phyloP scores from a whole-genome alignment of 208 protist species.

The Herpetomonas samuelpessoai region DNA sequence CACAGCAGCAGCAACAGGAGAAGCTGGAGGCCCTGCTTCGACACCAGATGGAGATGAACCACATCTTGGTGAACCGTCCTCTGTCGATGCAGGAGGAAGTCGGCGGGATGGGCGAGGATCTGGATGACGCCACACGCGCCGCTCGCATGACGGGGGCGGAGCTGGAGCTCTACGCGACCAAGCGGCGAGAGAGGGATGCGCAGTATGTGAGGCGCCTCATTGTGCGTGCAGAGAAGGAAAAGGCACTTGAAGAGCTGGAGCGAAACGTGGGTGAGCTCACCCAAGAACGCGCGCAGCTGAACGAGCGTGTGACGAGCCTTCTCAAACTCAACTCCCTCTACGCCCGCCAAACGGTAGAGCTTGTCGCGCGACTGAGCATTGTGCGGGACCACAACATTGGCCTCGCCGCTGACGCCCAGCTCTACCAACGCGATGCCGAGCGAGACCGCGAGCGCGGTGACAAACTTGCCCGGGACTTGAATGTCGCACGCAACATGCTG shows the following conservation, averaged over 20 bases:
- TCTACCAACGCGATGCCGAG: constrained; percentile 51
- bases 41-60: constrained; percentile 71
- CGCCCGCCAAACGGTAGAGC: constrained; percentile 66
- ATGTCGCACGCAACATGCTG: constrained; percentile 42
- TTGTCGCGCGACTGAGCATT: constrained; percentile 66
- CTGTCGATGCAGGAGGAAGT: constrained; percentile 11
- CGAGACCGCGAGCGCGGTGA: constrained; percentile 34
- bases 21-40: constrained; percentile 59
- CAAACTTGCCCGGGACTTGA: constrained; percentile 38
- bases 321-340: constrained; percentile 69
- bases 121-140: background rate
- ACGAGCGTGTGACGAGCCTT: constrained; percentile 34
- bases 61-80: constrained; percentile 30
- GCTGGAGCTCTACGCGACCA: background rate
- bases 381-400: constrained; percentile 72
- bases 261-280: constrained; percentile 33
- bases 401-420: constrained; percentile 43
- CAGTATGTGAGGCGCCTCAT: constrained; percentile 66
- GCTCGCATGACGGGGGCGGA: background rate
- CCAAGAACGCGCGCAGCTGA: constrained; percentile 24
- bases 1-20: constrained; percentile 28
- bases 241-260: constrained; percentile 55
- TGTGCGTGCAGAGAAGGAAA: constrained; percentile 52
- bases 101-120: background rate
- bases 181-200: constrained; percentile 20